A percentile compares a stretch with the other conserved stretches of the same genome.
Conservation (phyloP, 805 yeast species). For the Grigorovia yakushimaensis region DNA sequence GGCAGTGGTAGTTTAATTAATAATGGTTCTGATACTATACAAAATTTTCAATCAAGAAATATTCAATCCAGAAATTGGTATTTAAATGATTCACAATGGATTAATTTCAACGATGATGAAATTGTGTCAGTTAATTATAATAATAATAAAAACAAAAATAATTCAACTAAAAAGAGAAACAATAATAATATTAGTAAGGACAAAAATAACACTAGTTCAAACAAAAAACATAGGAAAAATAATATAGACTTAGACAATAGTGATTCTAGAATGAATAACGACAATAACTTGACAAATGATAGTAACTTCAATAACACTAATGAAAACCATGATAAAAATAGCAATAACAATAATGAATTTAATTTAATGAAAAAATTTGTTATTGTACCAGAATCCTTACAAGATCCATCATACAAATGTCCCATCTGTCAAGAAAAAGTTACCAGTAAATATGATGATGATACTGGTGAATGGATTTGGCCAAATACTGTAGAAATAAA, state of each 20-base stretch:
- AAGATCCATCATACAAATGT: conserved; percentile 49
- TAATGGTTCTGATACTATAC: background rate
- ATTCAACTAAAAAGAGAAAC: conserved; percentile 1
- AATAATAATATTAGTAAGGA: conserved; percentile 3
- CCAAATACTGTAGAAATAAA: conserved; percentile 47
- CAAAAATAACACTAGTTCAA: background rate
- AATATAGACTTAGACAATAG: background rate
- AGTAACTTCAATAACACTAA: too few species aligned
- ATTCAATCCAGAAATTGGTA: conserved; percentile 81
- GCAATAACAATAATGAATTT: conserved; percentile 16
- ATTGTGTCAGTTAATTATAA: conserved; percentile 30
- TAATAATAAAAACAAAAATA: conserved; percentile 4
- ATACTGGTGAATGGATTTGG: conserved; percentile 78
- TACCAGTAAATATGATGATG: conserved; percentile 59
- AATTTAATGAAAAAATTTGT: conserved; percentile 42
- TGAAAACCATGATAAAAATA: background rate
- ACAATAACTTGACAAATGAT: background rate
- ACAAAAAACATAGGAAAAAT: background rate
- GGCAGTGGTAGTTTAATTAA: too few species aligned
- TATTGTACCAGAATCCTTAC: conserved; percentile 54
- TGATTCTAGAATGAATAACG: background rate
- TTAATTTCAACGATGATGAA: conserved; percentile 60
- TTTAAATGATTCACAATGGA: conserved; percentile 63
- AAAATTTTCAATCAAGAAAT: conserved; percentile 17
- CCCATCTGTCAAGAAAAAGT: conserved; percentile 63